Conservation (phyloP, 2,329 filamentous ascomycete genomes). For the Scedosporium dehoogii region DNA sequence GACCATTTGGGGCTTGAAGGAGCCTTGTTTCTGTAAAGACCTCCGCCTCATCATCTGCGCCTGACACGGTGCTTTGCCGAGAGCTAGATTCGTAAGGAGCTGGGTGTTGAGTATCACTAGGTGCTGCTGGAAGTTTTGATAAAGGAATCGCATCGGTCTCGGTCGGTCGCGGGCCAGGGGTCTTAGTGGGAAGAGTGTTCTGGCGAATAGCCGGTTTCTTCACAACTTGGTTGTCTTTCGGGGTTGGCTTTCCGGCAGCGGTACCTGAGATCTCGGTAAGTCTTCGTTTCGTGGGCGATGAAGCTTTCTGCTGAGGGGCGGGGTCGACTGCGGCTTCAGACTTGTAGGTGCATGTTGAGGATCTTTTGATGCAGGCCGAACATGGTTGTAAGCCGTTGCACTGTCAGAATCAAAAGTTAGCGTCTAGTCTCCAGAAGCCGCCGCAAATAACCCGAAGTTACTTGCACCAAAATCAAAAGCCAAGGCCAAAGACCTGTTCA, state of each 20-base stretch:
- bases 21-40: conserved; percentile 45
- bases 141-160: background rate
- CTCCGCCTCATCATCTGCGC: conserved; percentile 44
- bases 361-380: conserved; percentile 46
- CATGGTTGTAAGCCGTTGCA: conserved; percentile 51
- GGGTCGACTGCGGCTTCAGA: background rate
- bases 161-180: background rate
- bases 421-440: background rate
- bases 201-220: conserved; percentile 3
- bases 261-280: background rate
- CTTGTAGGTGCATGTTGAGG: conserved; percentile 32
- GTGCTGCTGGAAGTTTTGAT: background rate
- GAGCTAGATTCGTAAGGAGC: conserved; percentile 12
- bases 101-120: background rate
- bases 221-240: background rate
- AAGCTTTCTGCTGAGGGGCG: background rate
- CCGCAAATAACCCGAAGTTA: too few species aligned
- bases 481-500: too few species aligned
- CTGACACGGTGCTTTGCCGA: conserved; percentile 29
- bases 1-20: conserved; percentile 48
- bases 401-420: conserved; percentile 20
- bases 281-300: conserved; percentile 2
- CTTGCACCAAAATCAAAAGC: too few species aligned
- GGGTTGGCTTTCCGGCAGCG: background rate
- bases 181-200: background rate